Percentiles rank a stretch among this genome's conserved stretches.
Evolutionary conservation across 2,329 filamentous ascomycete genomes (phyloP).

Genomic region (Talaromyces sp.): DNA sequence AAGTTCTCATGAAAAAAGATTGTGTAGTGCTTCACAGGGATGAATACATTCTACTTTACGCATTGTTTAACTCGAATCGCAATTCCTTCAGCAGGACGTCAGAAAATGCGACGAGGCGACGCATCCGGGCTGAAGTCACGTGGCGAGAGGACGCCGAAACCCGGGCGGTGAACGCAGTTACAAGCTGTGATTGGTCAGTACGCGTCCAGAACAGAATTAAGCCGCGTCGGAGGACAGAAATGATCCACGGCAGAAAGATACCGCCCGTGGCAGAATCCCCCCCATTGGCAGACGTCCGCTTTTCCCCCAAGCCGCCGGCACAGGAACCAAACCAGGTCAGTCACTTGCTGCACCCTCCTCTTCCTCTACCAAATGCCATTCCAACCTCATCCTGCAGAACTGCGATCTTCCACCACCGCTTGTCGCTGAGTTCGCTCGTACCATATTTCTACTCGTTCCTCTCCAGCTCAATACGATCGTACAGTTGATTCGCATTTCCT

Average conservation of each 20-base stretch:
- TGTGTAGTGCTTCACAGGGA: too few species aligned
- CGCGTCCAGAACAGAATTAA: constrained; percentile 9
- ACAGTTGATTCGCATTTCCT: constrained; percentile 18
- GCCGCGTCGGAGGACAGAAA: constrained; percentile 16
- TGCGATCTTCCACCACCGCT: background rate
- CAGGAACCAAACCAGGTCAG: constrained; percentile 14
- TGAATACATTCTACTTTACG: background rate
- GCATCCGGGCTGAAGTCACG: constrained; percentile 17
- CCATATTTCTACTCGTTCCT: background rate
- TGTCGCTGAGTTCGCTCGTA: constrained; percentile 3
- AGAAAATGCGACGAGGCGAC: background rate
- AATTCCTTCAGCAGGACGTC: background rate
- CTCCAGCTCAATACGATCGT: background rate
- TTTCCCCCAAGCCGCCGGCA: constrained; percentile 17
- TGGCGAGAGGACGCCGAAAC: constrained; percentile 10
- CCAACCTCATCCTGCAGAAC: background rate
- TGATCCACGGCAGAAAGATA: constrained; percentile 15
- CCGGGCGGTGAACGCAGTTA: constrained; percentile 8
- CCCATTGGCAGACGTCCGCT: constrained; percentile 7
- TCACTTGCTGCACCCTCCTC: constrained; percentile 12
- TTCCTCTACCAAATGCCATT: constrained; percentile 7
- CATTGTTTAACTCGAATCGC: background rate
- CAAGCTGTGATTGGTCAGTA: constrained; percentile 5
- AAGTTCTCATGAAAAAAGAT: background rate
- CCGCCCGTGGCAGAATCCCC: constrained; percentile 9